Base-by-base conservation (phyloP, 208 protist species). In the Leishmania tarentolae region DNA sequence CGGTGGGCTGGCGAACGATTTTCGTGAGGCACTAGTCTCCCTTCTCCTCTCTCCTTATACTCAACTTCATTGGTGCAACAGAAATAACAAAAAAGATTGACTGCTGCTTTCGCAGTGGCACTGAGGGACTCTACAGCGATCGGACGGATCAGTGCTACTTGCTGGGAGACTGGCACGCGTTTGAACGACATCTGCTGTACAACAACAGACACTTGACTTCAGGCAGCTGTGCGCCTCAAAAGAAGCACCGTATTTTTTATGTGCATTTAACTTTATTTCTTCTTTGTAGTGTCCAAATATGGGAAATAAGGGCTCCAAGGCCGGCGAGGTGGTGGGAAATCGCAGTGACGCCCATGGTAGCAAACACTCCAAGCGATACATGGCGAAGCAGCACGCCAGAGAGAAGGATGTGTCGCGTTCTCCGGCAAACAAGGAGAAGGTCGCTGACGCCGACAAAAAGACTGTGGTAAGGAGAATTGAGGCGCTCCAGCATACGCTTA, bases 401-500 rank as follows among this genome's bases (percentile, higher is more conserved):
- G 19, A 46, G 50, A 35, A 42, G 44, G 52, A 56, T 37, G 72
- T 24, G 74, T 24, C 35, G 37, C 44, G 24, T 24, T 19, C 40
- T 24, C 74, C 21, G 40, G 11, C n/a, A 63, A 57, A 19, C 42
- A 21, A 28, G 13, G 71, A 85, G 35, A n/a, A 47, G 37, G 28
- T n/a, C n/a, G 28, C 63, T n/a, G 31, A 28, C 3, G 40, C 47
- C 3, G 13, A 81, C 9, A 35, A 74, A 44, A 83, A 79, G n/a
- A 57, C 69, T 31, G 86, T 90, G 0, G 79, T 92, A 31, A 79
- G 75, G 8, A 78, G 81, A 42, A 90, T 92, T 57, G 86, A 92
- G 78, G 83, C 88, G 13, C 84, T 92, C 19, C 86, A 92, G 80
- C 88, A 92, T 79, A 88, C 81, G 28, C 80, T 92, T 80, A 87